Conservation (phyloP, 2,329 filamentous ascomycete species). For the Domatiomyces catenatus region DNA sequence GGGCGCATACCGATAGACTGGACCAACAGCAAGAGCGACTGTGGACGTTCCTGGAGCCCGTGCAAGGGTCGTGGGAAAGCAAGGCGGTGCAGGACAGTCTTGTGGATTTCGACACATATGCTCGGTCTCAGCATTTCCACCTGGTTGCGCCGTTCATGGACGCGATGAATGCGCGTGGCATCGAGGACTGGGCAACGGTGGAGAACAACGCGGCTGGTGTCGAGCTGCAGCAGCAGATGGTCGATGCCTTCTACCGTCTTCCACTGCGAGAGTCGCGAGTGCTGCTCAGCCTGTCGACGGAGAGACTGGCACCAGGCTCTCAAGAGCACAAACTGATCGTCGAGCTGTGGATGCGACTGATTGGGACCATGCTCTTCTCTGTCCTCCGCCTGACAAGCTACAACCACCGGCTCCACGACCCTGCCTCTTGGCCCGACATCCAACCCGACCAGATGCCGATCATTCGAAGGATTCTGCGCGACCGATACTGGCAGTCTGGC, state of each 20-base stretch:
- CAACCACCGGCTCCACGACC: slow-evolving; percentile 82
- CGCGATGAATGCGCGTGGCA: slow-evolving; percentile 53
- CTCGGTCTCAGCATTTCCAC: slow-evolving; percentile 60
- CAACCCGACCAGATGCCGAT: slow-evolving; percentile 61
- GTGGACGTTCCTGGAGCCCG: slow-evolving; percentile 62
- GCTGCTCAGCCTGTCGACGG: slow-evolving; percentile 81
- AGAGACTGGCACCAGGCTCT: slow-evolving; percentile 64
- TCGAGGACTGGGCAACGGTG: slow-evolving; percentile 69
- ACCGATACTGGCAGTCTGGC: slow-evolving; percentile 95
- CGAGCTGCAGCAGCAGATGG: slow-evolving; percentile 61
- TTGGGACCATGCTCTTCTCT: slow-evolving; percentile 70
- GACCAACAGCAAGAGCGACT: slow-evolving; percentile 57
- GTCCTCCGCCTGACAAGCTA: slow-evolving; percentile 72
- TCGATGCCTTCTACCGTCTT: slow-evolving; percentile 50
- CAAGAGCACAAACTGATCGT: slow-evolving; percentile 60
- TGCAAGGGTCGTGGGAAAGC: slow-evolving; percentile 66
- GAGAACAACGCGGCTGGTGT: slow-evolving; percentile 66
- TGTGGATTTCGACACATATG: slow-evolving; percentile 65
- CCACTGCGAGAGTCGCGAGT: slow-evolving; percentile 80
- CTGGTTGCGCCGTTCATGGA: slow-evolving; percentile 68
- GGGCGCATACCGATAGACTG: slow-evolving; percentile 58
- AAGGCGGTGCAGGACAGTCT: slow-evolving; percentile 52
- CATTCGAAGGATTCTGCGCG: slow-evolving; percentile 70
- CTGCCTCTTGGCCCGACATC: slow-evolving; percentile 64
- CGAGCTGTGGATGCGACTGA: slow-evolving; percentile 68